These are phyloP conservation scores for Rosa hybrid DNA, from an alignment of 331 rosid genomes.

Conservation along the genomic window DNA sequence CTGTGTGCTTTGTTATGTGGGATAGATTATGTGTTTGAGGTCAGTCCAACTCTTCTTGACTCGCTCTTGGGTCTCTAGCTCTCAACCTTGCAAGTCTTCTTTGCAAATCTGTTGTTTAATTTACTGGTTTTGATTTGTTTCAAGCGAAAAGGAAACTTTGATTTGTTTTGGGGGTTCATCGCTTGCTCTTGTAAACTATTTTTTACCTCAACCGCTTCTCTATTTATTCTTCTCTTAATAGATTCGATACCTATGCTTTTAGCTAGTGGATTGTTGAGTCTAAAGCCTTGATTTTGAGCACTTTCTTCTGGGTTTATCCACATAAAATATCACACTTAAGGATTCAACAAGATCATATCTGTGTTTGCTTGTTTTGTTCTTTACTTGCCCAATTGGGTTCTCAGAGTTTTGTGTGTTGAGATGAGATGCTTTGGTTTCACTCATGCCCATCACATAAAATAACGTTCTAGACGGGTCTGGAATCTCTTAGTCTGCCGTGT, in stretches of 20 bases:
- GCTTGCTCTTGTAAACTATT: not conserved
- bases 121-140: constrained; percentile 4
- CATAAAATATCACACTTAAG: constrained; percentile 47
- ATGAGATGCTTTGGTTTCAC: constrained; percentile 21
- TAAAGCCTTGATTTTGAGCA: constrained; percentile 20
- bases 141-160: not conserved
- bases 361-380: constrained; percentile 29
- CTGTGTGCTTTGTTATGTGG: constrained; percentile 7
- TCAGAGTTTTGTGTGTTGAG: not conserved
- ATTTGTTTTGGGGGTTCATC: constrained; percentile 7
- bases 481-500: constrained; percentile 21
- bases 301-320: constrained; percentile 31
- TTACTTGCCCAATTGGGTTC: constrained; percentile 35
- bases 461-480: constrained; percentile 35
- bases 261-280: constrained; percentile 17
- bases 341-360: constrained; percentile 6
- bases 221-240: not conserved
- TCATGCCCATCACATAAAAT: constrained; percentile 47
- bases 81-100: not conserved
- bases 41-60: constrained; percentile 26
- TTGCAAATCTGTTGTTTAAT: constrained; percentile 6
- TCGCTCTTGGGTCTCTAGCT: constrained; percentile 4
- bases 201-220: not conserved
- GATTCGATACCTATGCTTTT: not conserved
- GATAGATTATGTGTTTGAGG: not conserved